Base-by-base conservation (phyloP, 176 grass and related monocot genomes). In the Aegilops sharonensis region DNA sequence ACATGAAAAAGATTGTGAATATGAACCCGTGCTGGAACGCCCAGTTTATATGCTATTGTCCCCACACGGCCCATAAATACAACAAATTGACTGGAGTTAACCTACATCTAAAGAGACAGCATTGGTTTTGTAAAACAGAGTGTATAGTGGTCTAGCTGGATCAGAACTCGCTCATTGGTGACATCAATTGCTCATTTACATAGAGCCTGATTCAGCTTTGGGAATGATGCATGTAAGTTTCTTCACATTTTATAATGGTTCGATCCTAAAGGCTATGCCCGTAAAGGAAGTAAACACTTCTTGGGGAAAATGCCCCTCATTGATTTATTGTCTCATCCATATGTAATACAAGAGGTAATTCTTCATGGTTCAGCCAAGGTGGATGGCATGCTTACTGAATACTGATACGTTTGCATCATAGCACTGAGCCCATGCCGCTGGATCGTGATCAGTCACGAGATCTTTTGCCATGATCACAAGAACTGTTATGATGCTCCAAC, bases 381-480 rank as follows among this genome's bases (percentile, higher is more conserved):
- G 48, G 37, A 60, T 48, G 37, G 57, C 18, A 66, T 52, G 59
- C 57, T 84, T 62, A 40, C 14, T 56, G 21, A 68, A 29, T 78
- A 61, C 31, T 13, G 56, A 77, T 60, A 50, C 6, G 9, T 39
- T 42, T n/a, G 73, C 76, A 45, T 72, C 18, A 64, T 40, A 75
- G 67, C 9, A 61, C 75, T 8, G 40, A 30, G 31, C 23, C 67
- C 84, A 56, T 12, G 31, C 75, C 24, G 8, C 24, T 68, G 32
- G 71, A 66, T 11, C 70, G 56, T 66, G 70, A 12, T n/a, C 31
- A 54, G 8, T 42, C 34, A 64, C 25, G 3, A 32, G 48, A 67
- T 71, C 9, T 80, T 81, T 81, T 48, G 36, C 62, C 36, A 69
- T 81, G 37, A 63, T 17, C 56, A 48, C 37, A 85, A 74, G n/a